These are phyloP conservation scores for Rhodofomes roseus DNA, from an alignment of 1,284 basidiomycete genomes.

Conservation along the genomic window DNA sequence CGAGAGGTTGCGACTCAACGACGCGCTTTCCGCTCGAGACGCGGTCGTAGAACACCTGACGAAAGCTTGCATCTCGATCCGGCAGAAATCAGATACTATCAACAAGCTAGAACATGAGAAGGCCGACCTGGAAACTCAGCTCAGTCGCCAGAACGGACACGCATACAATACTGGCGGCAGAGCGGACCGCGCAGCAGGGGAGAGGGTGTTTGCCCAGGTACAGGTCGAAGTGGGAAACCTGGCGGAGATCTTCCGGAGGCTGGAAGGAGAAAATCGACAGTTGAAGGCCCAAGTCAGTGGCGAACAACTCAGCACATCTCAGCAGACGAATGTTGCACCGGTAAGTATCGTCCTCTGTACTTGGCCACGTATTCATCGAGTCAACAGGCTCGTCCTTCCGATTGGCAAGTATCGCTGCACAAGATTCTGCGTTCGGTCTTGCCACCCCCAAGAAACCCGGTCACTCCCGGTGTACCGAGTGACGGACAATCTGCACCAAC, in stretches of 20 bases:
- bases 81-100: conserved; percentile 54
- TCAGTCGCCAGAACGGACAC: neutral
- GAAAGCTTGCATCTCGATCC: conserved; percentile 56
- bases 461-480: no score
- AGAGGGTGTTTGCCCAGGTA: conserved; percentile 14
- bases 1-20: conserved; percentile 50
- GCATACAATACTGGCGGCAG: neutral
- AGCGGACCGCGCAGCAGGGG: neutral
- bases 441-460: neutral
- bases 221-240: conserved; percentile 34
- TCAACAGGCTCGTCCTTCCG: neutral
- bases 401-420: neutral
- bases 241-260: conserved; percentile 34
- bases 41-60: conserved; percentile 57
- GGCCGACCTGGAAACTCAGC: conserved; percentile 22
- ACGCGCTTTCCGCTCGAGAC: conserved; percentile 64
- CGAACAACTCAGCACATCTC: neutral
- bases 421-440: neutral
- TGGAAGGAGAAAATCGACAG: conserved; percentile 36
- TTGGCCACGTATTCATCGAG: neutral
- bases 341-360: neutral
- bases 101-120: conserved; percentile 44
- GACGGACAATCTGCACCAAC: neutral
- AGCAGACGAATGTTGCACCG: neutral
- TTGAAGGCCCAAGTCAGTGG: neutral